These are phyloP conservation scores for Rhynchosporium agropyri DNA, from an alignment of 2,329 filamentous ascomycete genomes.

Conservation along the genomic window DNA sequence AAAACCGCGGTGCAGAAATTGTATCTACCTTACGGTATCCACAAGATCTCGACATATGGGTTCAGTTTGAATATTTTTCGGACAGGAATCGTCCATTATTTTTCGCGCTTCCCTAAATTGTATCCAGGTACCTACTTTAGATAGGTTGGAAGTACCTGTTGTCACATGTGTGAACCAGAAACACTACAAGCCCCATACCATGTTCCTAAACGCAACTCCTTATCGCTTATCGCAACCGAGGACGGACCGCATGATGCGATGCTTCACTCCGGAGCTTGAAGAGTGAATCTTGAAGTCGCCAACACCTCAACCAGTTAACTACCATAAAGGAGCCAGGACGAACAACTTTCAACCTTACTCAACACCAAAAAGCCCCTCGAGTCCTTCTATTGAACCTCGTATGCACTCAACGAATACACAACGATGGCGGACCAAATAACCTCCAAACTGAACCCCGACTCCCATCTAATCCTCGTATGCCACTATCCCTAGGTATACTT, in stretches of 20 bases:
- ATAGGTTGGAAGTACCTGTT: no score
- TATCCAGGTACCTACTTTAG: no score
- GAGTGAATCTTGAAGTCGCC: background rate
- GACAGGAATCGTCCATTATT: no score
- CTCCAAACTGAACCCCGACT: constrained; percentile 72
- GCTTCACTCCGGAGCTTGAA: background rate
- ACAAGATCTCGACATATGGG: no score
- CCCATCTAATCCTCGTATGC: constrained; percentile 72
- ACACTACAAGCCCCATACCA: no score
- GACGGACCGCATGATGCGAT: background rate
- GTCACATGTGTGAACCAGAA: no score
- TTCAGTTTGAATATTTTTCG: no score
- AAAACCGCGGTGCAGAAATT: no score
- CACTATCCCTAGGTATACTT: background rate
- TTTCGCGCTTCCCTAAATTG: no score
- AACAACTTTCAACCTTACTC: background rate
- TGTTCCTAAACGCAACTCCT: background rate
- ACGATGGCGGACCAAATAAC: constrained; percentile 63
- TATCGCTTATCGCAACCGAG: constrained; percentile 16
- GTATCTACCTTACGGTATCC: no score
- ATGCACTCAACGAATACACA: background rate
- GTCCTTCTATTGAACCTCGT: background rate
- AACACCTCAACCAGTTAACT: background rate
- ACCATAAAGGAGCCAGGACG: background rate
- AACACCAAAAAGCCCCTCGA: background rate